Conservation (phyloP, 805 yeast genomes). For the Sugiyamaella lignohabitans region DNA sequence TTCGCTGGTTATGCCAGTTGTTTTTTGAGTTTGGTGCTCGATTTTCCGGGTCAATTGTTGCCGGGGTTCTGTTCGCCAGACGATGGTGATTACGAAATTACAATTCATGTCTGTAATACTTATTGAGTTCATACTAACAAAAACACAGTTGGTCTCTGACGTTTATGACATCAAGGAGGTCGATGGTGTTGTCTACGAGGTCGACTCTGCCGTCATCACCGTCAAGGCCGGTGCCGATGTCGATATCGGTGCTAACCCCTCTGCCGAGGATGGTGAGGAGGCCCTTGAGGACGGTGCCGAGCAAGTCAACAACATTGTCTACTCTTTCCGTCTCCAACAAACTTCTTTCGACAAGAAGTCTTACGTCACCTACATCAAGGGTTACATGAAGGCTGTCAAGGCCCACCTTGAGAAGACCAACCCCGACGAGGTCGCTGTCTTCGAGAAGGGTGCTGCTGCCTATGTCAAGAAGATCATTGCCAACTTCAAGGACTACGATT, state of each 20-base stretch:
- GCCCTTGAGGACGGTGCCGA: conserved; percentile 80
- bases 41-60: too few relatives aligned
- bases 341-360: conserved; percentile 98
- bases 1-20: too few relatives aligned
- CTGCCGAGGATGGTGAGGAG: conserved; percentile 91
- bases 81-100: neutral
- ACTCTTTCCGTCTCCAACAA: conserved; percentile 96
- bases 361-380: conserved; percentile 92
- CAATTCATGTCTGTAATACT: neutral
- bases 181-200: conserved; percentile 91
- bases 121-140: neutral
- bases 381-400: conserved; percentile 97
- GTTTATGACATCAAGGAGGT: conserved; percentile 89
- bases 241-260: conserved; percentile 99
- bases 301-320: conserved; percentile 95
- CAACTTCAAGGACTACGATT: conserved; percentile 98
- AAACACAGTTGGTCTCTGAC: conserved; percentile 56
- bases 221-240: conserved; percentile 81
- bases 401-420: conserved; percentile 77
- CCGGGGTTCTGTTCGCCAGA: too few relatives aligned
- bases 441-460: conserved; percentile 95
- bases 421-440: conserved; percentile 81
- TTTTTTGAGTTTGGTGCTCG: too few relatives aligned
- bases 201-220: conserved; percentile 88
- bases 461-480: conserved; percentile 94